Base-by-base conservation (phyloP, 139 green algal genomes). In the Mesotaenium endlicherianum region DNA sequence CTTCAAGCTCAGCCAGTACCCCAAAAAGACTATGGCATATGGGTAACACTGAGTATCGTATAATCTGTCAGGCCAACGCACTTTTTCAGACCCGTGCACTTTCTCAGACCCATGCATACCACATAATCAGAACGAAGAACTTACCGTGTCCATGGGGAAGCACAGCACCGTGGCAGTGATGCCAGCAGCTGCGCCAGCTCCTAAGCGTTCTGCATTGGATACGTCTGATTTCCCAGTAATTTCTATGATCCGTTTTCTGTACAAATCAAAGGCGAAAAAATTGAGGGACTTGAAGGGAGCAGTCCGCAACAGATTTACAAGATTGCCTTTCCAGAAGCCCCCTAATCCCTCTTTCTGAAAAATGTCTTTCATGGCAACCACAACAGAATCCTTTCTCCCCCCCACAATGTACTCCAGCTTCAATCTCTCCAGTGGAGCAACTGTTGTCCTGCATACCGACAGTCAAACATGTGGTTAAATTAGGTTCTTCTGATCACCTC, bases 221-320 rank as follows among this genome's bases (percentile, higher is more conserved):
- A 86, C 58, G 43, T 78, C 80, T 38, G 64, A n/a, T 31, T 82
- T n/a, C n/a, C 41, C 45, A 0, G 14, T 20, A 1, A 71, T 0
- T 17, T 59, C 17, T 47, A 44, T 26, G 26, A 75, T 39, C 36
- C 45, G 43, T 11, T 55, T 3, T 5, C 75, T 50, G 34, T 71
- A 94, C 42, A 88, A 83, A 77, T 96, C 93, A 84, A 93, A 96
- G 3, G 86, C 91, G 38, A 89, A 93, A 82, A 94, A 96, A 80
- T 96, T 96, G 80, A 95, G 60, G 0, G 93, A 90, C 88, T 94
- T 95, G 88, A 93, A 95, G 2, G 93, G 93, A 0, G 91, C 93
- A 0, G 89, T 96, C 3, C 93, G 80, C 69, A 95, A 70, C 26
- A 96, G 50, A 84, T 96, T 96, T 38, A 96, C 81, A 2, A 49